Evolutionary conservation across 2,329 filamentous ascomycete species (phyloP).

Genomic region (Verticillium klebahnii): DNA sequence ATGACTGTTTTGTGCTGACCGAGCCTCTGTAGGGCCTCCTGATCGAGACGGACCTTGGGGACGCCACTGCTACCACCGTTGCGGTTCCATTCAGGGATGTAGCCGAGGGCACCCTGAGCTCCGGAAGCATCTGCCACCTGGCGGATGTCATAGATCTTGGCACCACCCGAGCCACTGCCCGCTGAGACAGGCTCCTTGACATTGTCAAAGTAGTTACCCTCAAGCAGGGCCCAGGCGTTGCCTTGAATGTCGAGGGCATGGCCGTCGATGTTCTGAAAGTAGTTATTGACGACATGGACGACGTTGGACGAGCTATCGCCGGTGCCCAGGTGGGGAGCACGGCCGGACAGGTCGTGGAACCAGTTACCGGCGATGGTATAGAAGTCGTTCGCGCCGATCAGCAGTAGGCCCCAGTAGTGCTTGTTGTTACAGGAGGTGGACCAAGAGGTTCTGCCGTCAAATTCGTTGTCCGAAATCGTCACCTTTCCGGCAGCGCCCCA

Average conservation of each 20-base stretch:
- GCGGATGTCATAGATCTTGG: constrained; percentile 18
- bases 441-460: constrained; percentile 26
- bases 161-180: constrained; percentile 16
- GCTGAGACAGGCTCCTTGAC: constrained; percentile 32
- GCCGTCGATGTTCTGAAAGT: constrained; percentile 20
- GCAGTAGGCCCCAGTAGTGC: constrained; percentile 26
- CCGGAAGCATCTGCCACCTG: constrained; percentile 18
- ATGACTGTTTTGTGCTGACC: constrained; percentile 14
- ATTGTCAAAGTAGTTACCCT: constrained; percentile 31
- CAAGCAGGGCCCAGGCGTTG: constrained; percentile 18
- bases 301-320: constrained; percentile 5
- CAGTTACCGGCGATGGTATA: constrained; percentile 18
- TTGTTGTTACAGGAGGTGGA: constrained; percentile 23
- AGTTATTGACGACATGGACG: constrained; percentile 24
- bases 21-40: constrained; percentile 11
- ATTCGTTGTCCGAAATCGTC: constrained; percentile 33
- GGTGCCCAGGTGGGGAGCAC: constrained; percentile 19
- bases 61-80: constrained; percentile 8
- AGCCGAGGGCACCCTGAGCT: constrained; percentile 13
- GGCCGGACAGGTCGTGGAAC: constrained; percentile 21
- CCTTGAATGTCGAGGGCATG: constrained; percentile 50
- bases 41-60: constrained; percentile 10
- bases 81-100: constrained; percentile 19
- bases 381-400: constrained; percentile 22
- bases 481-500: constrained; percentile 25